These are phyloP conservation scores for Porphyrellus cyaneotinctus DNA, from an alignment of 768 basidiomycete genomes.

Conservation along the genomic window DNA sequence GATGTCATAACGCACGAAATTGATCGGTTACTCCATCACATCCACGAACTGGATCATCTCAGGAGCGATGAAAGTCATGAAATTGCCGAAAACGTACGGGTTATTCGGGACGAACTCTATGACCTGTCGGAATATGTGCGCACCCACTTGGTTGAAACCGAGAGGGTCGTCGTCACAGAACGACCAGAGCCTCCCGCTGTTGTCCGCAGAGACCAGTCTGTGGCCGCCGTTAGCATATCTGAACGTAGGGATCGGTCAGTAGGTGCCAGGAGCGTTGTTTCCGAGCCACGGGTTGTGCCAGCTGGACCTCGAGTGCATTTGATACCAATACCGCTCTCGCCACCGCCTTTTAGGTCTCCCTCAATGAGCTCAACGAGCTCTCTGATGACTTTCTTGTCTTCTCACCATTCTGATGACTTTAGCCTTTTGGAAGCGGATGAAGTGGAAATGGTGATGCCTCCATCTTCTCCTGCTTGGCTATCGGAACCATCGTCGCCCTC, in stretches of 20 bases:
- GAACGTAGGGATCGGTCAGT: constrained; percentile 42
- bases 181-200: constrained; percentile 16
- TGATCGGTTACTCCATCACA: constrained; percentile 45
- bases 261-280: constrained; percentile 41
- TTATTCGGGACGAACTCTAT: constrained; percentile 64
- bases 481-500: constrained; percentile 30
- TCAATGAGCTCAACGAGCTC: constrained; percentile 39
- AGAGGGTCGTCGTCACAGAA: constrained; percentile 14
- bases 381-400: constrained; percentile 45
- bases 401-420: constrained; percentile 73
- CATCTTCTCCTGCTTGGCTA: constrained; percentile 37
- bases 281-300: constrained; percentile 29
- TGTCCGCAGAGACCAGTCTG: constrained; percentile 38
- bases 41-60: constrained; percentile 62
- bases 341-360: constrained; percentile 40
- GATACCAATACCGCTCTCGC: constrained; percentile 37
- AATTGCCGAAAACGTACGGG: constrained; percentile 61
- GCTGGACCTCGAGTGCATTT: constrained; percentile 24
- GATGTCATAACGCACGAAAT: constrained; percentile 50
- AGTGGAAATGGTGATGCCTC: constrained; percentile 14
- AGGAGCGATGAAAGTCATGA: constrained; percentile 63
- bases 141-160: constrained; percentile 30
- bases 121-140: constrained; percentile 58
- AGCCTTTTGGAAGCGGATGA: constrained; percentile 40
- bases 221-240: constrained; percentile 42